Base-by-base conservation (phyloP, 306 rosid species). In the Rosa lucieae region DNA sequence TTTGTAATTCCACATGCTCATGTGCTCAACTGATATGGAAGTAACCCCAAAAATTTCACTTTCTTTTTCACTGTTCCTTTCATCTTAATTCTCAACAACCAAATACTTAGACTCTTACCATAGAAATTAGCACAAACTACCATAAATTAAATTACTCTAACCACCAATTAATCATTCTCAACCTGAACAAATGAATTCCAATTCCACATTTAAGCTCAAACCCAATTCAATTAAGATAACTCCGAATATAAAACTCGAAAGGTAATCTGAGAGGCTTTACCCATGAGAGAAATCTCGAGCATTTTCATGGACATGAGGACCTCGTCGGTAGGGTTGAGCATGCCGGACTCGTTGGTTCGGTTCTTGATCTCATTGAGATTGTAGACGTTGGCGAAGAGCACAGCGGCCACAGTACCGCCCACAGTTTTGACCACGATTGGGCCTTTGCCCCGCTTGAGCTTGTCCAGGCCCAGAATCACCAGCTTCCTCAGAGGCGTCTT, bases 251-350 rank as follows among this genome's bases (percentile, higher is more conserved):
- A 67, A 42, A 5, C 5, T 43, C 13, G 8, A 77, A 37, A 67
- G 4, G 47, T 29, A 13, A 32, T 12, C 4, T 2, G 47, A 66
- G 21, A 66, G 44, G 42, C 1, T 3, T 12, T 91, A 95, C 99
- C 99, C 98, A 89, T 87, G 35, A 95, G 97, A 91, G 99, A 91
- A 74, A 93, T 90, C 84, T 95, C 99, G 9, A 95, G 95, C 89
- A 92, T 75, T 83, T 88, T 89, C 78, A 85, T 80, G 81, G 98
- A 88, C 95, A 89, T 83, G 48, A 95, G 98, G 74, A 92, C 92
- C 87, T 95, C 90, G 73, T 95, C 99, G 68, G 98, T 95, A 43
- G 98, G 99, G 72, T 90, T 92, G 35, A 86, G 59, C 56, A 66
- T 8, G 14, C 99, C 99, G 53, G 85, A 79, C 80, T 92, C 99